A percentile compares a stretch with the other conserved stretches of the same genome.
These are phyloP conservation scores for Trichosporon ovoides DNA, from an alignment of 1,284 basidiomycete genomes.

Conservation along the genomic window DNA sequence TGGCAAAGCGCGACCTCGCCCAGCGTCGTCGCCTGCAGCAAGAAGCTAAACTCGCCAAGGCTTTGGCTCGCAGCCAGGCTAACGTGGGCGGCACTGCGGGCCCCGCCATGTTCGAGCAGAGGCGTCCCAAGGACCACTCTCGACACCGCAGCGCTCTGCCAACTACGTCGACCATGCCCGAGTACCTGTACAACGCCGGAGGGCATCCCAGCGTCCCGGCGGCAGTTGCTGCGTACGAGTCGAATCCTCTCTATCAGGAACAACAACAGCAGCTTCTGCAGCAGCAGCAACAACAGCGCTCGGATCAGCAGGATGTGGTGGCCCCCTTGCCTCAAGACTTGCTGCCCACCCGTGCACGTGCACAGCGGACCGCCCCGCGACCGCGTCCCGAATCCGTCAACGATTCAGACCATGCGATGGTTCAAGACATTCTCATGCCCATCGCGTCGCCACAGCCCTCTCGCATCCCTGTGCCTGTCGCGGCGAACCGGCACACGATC, in stretches of 20 bases:
- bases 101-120: conserved; percentile 27
- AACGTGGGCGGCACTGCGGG: conserved; percentile 22
- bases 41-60: conserved; percentile 32
- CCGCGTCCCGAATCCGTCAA: conserved; percentile 2
- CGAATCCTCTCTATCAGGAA: background rate
- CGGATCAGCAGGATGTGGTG: background rate
- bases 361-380: background rate
- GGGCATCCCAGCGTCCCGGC: background rate
- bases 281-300: background rate
- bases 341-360: background rate
- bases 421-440: background rate
- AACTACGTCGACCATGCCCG: conserved; percentile 43
- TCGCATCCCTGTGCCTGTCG: background rate
- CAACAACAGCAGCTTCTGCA: background rate
- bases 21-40: conserved; percentile 39
- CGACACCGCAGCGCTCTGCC: conserved; percentile 50
- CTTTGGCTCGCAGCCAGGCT: conserved; percentile 35
- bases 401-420: background rate
- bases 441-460: background rate
- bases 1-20: conserved; percentile 60
- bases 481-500: conserved; percentile 68
- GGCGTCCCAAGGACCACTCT: conserved; percentile 25
- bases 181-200: conserved; percentile 35
- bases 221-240: background rate
- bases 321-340: background rate